These are phyloP conservation scores for Amanita molliuscula DNA, from an alignment of 768 basidiomycete genomes.

Conservation along the genomic window DNA sequence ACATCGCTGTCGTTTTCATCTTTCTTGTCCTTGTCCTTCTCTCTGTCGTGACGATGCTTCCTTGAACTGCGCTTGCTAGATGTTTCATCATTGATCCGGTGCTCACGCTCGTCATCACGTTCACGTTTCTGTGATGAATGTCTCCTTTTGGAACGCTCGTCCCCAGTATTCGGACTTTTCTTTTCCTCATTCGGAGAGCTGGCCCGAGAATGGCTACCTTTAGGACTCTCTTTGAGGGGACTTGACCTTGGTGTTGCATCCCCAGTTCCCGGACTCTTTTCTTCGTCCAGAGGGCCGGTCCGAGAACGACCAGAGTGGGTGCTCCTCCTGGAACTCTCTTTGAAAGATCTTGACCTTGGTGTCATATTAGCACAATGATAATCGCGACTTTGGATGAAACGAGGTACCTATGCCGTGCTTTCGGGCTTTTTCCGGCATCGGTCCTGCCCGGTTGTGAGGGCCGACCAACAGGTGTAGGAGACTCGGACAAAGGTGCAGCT, in stretches of 20 bases:
- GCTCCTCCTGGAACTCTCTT: neutral
- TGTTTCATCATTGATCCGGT: conserved; percentile 3
- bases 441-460: neutral
- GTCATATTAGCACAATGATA: neutral
- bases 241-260: neutral
- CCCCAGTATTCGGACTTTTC: neutral
- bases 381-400: neutral
- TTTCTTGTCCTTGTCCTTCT: neutral
- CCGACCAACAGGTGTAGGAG: conserved; percentile 1
- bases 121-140: neutral
- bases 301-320: neutral
- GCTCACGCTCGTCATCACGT: conserved; percentile 1
- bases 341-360: neutral
- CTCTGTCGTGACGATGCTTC: conserved; percentile 3
- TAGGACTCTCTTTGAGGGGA: neutral
- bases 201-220: neutral
- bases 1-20: conserved; percentile 9
- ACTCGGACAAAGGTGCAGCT: neutral
- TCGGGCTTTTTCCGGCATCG: neutral
- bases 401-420: neutral
- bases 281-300: neutral
- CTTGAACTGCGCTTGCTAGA: conserved; percentile 5
- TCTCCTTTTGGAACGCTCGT: neutral
- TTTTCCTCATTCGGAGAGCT: neutral
- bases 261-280: neutral